Conservation (phyloP, 2,329 filamentous ascomycete species). For the Sordariomycetes sp. region DNA sequence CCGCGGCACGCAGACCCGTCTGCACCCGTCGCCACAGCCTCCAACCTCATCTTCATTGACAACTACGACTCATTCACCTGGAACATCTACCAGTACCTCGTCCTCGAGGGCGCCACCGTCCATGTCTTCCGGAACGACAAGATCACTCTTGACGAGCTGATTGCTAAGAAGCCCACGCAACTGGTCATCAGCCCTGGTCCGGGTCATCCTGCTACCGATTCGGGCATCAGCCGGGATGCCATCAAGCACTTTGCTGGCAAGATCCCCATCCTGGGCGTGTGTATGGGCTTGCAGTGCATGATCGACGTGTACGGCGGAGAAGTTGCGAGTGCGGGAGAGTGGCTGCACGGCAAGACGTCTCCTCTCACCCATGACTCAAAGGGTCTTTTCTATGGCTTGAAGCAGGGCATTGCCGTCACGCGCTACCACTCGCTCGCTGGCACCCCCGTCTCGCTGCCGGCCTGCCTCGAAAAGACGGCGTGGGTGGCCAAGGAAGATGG, state of each 20-base stretch:
- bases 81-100: slow-evolving; percentile 98
- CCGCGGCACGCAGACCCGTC: slow-evolving; percentile 74
- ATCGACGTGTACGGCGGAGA: slow-evolving; percentile 87
- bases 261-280: slow-evolving; percentile 93
- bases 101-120: slow-evolving; percentile 88
- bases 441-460: slow-evolving; percentile 76
- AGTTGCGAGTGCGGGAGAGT: slow-evolving; percentile 89
- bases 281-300: slow-evolving; percentile 99
- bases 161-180: slow-evolving; percentile 80
- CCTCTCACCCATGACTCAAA: slow-evolving; percentile 80
- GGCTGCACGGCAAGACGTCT: slow-evolving; percentile 95
- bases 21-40: slow-evolving; percentile 65
- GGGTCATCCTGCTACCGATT: slow-evolving; percentile 84
- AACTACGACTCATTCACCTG: slow-evolving; percentile 99
- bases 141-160: slow-evolving; percentile 74
- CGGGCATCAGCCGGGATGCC: slow-evolving; percentile 85
- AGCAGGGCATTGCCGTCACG: slow-evolving; percentile 77
- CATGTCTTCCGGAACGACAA: slow-evolving; percentile 90
- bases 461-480: slow-evolving; percentile 80
- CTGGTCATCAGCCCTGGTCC: slow-evolving; percentile 92
- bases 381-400: slow-evolving; percentile 80
- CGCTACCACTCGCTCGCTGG: slow-evolving; percentile 95
- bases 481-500: slow-evolving; percentile 74
- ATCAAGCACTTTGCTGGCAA: slow-evolving; percentile 90
- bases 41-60: slow-evolving; percentile 91